Evolutionary conservation across 1,284 basidiomycete species (phyloP), one percentile per base, ranked within the genome.

Genomic region (Trametes versicolor): DNA sequence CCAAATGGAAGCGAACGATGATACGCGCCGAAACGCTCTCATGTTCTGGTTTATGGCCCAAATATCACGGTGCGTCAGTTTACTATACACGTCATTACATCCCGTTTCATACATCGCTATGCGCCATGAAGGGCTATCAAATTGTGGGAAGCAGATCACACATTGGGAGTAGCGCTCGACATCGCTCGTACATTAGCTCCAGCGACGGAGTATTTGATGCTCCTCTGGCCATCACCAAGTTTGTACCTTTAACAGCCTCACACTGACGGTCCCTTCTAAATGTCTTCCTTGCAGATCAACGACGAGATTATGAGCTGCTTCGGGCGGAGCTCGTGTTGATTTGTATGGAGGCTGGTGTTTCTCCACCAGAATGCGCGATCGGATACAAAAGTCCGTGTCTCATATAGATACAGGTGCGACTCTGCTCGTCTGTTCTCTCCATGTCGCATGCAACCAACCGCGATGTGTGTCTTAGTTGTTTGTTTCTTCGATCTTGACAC

Each of bases 1-100:
- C 3, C 79, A 90, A 62, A 88, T 88, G 8, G 88, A 54, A 10
- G 87, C 12, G 81, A 85, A 68, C 77, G 81, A 43, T 81, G 79
- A 55, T 83, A 85, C 69, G 74, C 82, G 27, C 36, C 78, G 89
- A 53, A 90, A 89, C 12, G 90, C 89, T 75, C 90, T 88, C 72
- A 81, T 87, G 29, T 90, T 90, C 74, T 92, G 90, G 90, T 90
- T 92, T 72, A 90, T 91, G 87, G 83, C 84, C 21, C 89, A 92
- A 74, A 83, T 91, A 53, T 82, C 79, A 64, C 82, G 88, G 90
- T 89, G 68, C 56, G 77, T 10, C 47, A 15, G 27, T 9, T 39
- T 21, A 17, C n/a, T 12, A 23, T 36, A n/a, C 6, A 32, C 4
- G 15, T 27, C 21, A 25, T 5, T 19, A 23, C 23, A 17, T 2